Base-by-base conservation (phyloP, 2,329 filamentous ascomycete species). In the Ceratocystis huliohia region DNA sequence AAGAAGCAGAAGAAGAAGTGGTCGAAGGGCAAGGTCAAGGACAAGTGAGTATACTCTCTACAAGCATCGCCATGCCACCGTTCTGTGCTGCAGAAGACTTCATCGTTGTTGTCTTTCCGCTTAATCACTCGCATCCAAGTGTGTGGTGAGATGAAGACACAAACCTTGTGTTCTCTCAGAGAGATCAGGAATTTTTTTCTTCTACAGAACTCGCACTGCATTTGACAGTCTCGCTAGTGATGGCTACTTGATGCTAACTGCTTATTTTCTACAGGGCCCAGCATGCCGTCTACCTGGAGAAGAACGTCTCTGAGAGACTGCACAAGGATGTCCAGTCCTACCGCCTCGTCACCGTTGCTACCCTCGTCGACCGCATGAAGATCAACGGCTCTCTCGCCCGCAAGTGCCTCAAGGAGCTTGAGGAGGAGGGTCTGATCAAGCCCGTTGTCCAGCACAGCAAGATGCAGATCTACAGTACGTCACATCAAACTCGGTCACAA, bases 311-410 rank as follows among this genome's bases (percentile, higher is more conserved):
- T 73, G 94, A 99, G 82, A 96, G 95, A 85, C 91, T 99, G 80
- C 89, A 96, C 86, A 99, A 99, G 86, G 94, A 99, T 86, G 95
- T 99, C 75, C 94, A 97, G 82, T 96, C 94, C 72, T 99, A 97
- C 89, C 91, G 94, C 78, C 91, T 99, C 80, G 91, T 99, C 82
- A 97, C 94, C 78, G 89, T 97, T 76, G 92, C 94, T 76, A 93
- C 91, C 75, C 91, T 99, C 76, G 94, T 99, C 86, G 94, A 99
- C 82, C 88, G 94, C 81, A 87, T 99, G 81, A 99, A 99, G 91
- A 95, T 99, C 85, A 99, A 99, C 84, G 95, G 94, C 77, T 96
- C 91, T 74, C 84, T 99, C 76, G 94, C 94, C 73, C 88, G 94
- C 77, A 83, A 85, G 82, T 93, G 90, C 80, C 83, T 97, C 73